Percentiles rank a stretch among this genome's conserved stretches.
phyloP scores from a whole-genome alignment of 2,329 filamentous ascomycete genomes.

The Talaromyces amestolkiae region DNA sequence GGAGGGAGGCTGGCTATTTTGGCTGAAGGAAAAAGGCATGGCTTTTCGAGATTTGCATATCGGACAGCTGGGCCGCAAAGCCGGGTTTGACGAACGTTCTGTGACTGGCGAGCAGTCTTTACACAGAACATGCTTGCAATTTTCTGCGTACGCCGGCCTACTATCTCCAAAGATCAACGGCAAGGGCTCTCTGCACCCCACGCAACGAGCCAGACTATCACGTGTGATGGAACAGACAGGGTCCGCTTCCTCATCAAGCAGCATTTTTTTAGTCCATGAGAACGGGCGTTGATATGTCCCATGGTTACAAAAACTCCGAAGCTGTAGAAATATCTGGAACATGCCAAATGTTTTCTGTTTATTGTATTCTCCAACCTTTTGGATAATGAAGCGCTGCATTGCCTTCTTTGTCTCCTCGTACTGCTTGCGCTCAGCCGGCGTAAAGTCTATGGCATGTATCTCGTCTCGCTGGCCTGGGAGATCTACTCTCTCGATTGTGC shows the following conservation, averaged over 20 bases:
- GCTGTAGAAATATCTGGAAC: constrained; percentile 48
- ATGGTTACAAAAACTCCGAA: constrained; percentile 52
- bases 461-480: constrained; percentile 29
- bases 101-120: constrained; percentile 12
- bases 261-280: constrained; percentile 41
- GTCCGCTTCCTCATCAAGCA: constrained; percentile 32
- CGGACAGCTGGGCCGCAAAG: neutral
- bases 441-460: constrained; percentile 34
- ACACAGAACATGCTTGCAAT: constrained; percentile 36
- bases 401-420: constrained; percentile 39
- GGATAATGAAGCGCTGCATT: constrained; percentile 39
- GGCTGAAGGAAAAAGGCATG: constrained; percentile 15
- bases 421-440: constrained; percentile 29
- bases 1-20: constrained; percentile 18
- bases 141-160: constrained; percentile 24
- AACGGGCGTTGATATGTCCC: constrained; percentile 50
- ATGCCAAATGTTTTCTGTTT: constrained; percentile 42
- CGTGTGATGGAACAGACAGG: constrained; percentile 9
- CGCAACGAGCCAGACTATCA: constrained; percentile 37
- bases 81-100: neutral
- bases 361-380: constrained; percentile 38
- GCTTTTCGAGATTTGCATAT: constrained; percentile 27
- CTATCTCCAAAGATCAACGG: constrained; percentile 22
- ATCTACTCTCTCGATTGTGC: constrained; percentile 23
- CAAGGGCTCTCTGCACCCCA: constrained; percentile 31